Conservation (phyloP, 495 filamentous ascomycete species). For the Penicillium malachiteum region DNA sequence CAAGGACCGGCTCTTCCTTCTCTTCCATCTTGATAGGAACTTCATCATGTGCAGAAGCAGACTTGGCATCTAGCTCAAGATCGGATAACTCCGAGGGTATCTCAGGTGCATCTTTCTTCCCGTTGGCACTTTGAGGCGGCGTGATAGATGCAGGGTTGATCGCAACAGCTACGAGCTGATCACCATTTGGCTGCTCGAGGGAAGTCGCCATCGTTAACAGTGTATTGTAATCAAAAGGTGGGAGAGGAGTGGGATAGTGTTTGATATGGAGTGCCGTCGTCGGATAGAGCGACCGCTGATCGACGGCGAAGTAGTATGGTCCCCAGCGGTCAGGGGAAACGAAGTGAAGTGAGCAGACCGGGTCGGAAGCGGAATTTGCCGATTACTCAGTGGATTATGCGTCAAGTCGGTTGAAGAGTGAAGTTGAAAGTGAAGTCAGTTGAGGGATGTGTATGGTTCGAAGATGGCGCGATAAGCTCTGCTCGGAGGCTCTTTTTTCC, state of each 20-base stretch:
- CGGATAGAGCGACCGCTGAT: constrained; percentile 50
- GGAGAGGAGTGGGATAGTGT: constrained; percentile 10
- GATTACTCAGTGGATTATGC: not conserved
- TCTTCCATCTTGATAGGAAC: constrained; percentile 27
- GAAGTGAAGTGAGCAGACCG: not conserved
- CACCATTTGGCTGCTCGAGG: constrained; percentile 32
- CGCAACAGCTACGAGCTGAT: constrained; percentile 25
- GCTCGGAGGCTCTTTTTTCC: constrained; percentile 24
- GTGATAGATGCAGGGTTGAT: constrained; percentile 42
- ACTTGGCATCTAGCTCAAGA: constrained; percentile 43
- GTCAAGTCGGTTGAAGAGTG: constrained; percentile 12
- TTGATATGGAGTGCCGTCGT: constrained; percentile 36
- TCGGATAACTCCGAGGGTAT: constrained; percentile 47
- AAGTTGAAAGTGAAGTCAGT: not conserved
- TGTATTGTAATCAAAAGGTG: constrained; percentile 7
- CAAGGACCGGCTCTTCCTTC: constrained; percentile 37
- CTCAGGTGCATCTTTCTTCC: constrained; percentile 44
- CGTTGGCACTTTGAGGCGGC: constrained; percentile 46
- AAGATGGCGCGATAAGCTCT: constrained; percentile 29
- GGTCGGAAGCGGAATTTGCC: constrained; percentile 2
- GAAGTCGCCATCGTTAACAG: constrained; percentile 34
- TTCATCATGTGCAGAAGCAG: constrained; percentile 22
- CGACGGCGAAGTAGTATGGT: constrained; percentile 39
- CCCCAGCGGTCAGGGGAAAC: constrained; percentile 50
- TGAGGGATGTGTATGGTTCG: constrained; percentile 1